Percentiles rank a stretch among this genome's conserved stretches.
phyloP scores from a whole-genome alignment of 192 early-diverging fungal species.

The Coemansia sp. region DNA sequence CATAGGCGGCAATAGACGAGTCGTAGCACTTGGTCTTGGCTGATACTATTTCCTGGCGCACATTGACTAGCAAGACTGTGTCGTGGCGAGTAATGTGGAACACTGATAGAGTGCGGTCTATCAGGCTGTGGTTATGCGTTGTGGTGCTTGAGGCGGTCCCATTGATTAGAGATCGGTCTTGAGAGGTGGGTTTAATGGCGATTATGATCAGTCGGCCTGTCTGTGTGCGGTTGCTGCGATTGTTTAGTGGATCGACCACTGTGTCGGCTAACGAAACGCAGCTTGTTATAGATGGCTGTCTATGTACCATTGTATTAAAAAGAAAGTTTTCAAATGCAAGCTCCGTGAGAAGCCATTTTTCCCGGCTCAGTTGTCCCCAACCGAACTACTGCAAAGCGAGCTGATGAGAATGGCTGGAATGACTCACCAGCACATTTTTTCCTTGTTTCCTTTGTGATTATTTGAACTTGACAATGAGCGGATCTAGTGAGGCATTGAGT shows the following conservation, averaged over 20 bases:
- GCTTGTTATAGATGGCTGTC: conserved; percentile 2
- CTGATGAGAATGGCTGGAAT: too few species aligned
- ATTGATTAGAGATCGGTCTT: conserved; percentile 7
- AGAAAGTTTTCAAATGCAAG: not conserved
- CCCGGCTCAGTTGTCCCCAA: too few species aligned
- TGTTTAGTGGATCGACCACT: not conserved
- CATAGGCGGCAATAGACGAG: conserved; percentile 14
- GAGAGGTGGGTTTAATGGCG: conserved; percentile 5
- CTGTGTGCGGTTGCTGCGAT: not conserved
- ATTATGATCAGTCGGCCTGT: conserved; percentile 11
- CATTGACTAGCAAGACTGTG: conserved; percentile 17
- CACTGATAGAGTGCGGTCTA: conserved; percentile 12
- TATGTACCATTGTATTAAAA: not conserved
- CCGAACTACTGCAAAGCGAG: too few species aligned
- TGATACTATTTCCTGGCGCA: conserved; percentile 9
- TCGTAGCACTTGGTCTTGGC: conserved; percentile 16
- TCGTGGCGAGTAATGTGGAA: conserved; percentile 9
- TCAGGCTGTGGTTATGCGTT: conserved; percentile 11
- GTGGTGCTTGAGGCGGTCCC: not conserved
- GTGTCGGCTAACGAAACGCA: conserved; percentile 8
- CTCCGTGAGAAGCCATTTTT: not conserved
- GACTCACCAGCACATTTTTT: conserved; percentile 2
- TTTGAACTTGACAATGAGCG: conserved; percentile 18
- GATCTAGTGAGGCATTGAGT: conserved; percentile 12
- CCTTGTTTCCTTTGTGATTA: not conserved